Base-by-base conservation (phyloP, 192 early-diverging fungal species). In the Entrophospora sp. region DNA sequence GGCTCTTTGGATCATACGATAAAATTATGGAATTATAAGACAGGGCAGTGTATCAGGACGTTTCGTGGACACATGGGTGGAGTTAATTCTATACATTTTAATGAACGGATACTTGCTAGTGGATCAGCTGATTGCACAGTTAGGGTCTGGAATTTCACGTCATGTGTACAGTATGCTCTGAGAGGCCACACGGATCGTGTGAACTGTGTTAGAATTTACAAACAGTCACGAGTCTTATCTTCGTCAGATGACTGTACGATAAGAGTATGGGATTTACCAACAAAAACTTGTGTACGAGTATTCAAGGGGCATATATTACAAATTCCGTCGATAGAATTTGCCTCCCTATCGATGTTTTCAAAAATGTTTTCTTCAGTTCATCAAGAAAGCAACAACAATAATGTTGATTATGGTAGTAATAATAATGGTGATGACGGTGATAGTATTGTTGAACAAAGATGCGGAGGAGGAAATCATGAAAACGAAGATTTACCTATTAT, bases 1-100 rank as follows among this genome's bases (percentile, higher is more conserved):
- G 91, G 92, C 32, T 95, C 95, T 5, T 86, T 95, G 77, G 96
- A 99, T 68, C 75, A 85, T 7, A 96, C 95, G 0, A 78, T 99
- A 9, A 83, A 86, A 59, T 91, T 99, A 42, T 99, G 96, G 96
- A 89, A 89, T 68, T 87, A 90, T 71, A 86, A 90, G 46, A 88
- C 88, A 0, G 93, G 94, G 37, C 82, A 90, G 37, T 95, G 91
- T 66, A 87, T 96, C 57, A 86, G 90, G 27, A 89, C 87, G 0
- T 66, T 99, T 45, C 78, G 83, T 62, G 87, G 88, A 18, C 88
- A 92, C 64, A 76, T 75, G 7, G 87, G 83, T 66, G 93, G 90
- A 32, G 87, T 99, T 27, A 81, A 85, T 24, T 91, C 86, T 20
- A 74, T 99, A 30, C 90, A 97, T 72, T 94, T 90, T 67, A 80